A percentile compares a stretch with the other conserved stretches of the same genome.
phyloP scores from a whole-genome alignment of 2,329 filamentous ascomycete species.

The Boeremia exigua region DNA sequence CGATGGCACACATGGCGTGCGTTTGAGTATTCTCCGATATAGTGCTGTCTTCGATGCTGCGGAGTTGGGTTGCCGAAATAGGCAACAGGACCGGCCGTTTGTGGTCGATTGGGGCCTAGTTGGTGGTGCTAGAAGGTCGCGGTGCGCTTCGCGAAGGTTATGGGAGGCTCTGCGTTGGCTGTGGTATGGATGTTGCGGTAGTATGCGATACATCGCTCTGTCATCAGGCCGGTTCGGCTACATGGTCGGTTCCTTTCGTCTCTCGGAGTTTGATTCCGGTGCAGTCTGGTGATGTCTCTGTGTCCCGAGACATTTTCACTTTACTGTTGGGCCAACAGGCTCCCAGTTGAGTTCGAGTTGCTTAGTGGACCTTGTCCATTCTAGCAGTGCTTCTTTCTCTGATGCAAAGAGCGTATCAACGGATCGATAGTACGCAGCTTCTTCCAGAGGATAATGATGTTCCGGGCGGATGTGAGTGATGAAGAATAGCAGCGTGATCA shows the following conservation, averaged over 20 bases:
- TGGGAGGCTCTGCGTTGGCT: not conserved
- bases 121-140: not conserved
- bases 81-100: conserved; percentile 4
- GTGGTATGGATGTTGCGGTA: not conserved
- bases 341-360: conserved; percentile 4
- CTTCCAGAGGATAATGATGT: conserved; percentile 11
- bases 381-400: conserved; percentile 11
- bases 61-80: conserved; percentile 9
- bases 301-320: not conserved
- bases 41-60: conserved; percentile 14
- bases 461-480: conserved; percentile 4
- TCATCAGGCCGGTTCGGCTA: not conserved
- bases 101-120: not conserved
- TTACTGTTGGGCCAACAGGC: conserved; percentile 1
- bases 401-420: conserved; percentile 13
- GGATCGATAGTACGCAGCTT: conserved; percentile 11
- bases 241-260: not conserved
- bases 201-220: not conserved
- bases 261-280: not conserved
- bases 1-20: not conserved
- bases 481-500: conserved; percentile 11
- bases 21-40: conserved; percentile 11
- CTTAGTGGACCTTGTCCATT: conserved; percentile 14
- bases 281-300: not conserved
- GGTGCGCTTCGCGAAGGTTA: conserved; percentile 5